A percentile compares a stretch with the other conserved stretches of the same genome.
Evolutionary conservation across 2,329 filamentous ascomycete species (phyloP).

Genomic region (Aureobasidium leucospermi): DNA sequence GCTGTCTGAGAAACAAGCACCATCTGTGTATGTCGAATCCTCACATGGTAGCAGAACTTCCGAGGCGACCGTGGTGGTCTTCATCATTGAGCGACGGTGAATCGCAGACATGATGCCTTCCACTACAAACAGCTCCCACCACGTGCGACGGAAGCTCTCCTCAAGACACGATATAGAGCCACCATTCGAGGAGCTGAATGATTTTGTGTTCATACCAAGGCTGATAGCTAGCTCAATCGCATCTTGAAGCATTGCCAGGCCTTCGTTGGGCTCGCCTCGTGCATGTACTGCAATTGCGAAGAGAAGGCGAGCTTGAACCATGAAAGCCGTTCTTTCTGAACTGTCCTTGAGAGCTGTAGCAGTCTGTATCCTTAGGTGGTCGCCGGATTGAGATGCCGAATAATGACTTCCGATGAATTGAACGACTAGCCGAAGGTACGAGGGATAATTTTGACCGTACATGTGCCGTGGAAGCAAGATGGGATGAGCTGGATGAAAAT

Average conservation of each 20-base stretch:
- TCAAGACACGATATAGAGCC: conserved; percentile 60
- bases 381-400: conserved; percentile 37
- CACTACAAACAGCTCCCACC: conserved; percentile 77
- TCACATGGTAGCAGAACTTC: conserved; percentile 75
- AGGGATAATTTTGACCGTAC: conserved; percentile 35
- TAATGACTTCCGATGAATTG: conserved; percentile 52
- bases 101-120: conserved; percentile 81
- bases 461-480: conserved; percentile 45
- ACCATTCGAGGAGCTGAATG: conserved; percentile 59
- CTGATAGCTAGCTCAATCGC: conserved; percentile 67
- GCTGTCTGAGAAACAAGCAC: conserved; percentile 44
- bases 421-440: conserved; percentile 46
- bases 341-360: conserved; percentile 39
- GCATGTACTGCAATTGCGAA: conserved; percentile 73
- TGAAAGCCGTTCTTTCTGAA: conserved; percentile 36
- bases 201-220: conserved; percentile 64
- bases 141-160: conserved; percentile 80
- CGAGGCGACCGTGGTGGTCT: conserved; percentile 57
- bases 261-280: conserved; percentile 61
- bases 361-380: conserved; percentile 37
- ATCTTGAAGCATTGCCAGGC: conserved; percentile 57
- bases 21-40: conserved; percentile 57
- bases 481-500: conserved; percentile 50
- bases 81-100: conserved; percentile 62
- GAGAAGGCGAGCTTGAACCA: conserved; percentile 71